Conservation (phyloP, 805 yeast genomes). For the Metschnikowia hibisci region DNA sequence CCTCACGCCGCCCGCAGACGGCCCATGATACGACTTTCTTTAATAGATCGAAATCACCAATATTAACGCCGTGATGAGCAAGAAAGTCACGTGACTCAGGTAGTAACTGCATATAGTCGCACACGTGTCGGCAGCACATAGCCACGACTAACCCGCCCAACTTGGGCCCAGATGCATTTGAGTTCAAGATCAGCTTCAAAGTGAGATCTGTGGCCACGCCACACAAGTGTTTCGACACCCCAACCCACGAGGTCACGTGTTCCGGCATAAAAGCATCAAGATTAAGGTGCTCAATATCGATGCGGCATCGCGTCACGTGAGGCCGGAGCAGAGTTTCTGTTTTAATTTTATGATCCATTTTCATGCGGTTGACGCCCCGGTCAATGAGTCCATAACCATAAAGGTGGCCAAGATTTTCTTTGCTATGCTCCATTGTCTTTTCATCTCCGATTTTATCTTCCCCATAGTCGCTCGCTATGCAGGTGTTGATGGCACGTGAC, state of each 20-base stretch:
- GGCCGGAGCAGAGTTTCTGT: constrained; percentile 42
- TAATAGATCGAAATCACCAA: constrained; percentile 43
- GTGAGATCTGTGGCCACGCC: constrained; percentile 94
- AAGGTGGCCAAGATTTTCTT: neutral
- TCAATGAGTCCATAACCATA: constrained; percentile 63
- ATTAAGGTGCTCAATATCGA: constrained; percentile 76
- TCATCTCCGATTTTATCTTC: neutral
- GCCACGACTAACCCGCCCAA: constrained; percentile 71
- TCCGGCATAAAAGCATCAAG: constrained; percentile 43
- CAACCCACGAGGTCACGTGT: constrained; percentile 35
- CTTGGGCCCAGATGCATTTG: constrained; percentile 11
- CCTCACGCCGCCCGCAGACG: constrained; percentile 59
- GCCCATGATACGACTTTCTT: constrained; percentile 85
- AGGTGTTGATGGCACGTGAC: constrained; percentile 54
- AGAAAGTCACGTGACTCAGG: constrained; percentile 44
- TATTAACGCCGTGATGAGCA: constrained; percentile 27
- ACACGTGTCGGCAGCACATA: constrained; percentile 89
- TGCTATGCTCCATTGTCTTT: too few relatives aligned
- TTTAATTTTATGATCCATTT: constrained; percentile 64
- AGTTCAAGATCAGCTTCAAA: constrained; percentile 54
- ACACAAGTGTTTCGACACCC: constrained; percentile 84
- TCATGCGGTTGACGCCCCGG: constrained; percentile 72
- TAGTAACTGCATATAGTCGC: constrained; percentile 56
- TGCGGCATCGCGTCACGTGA: constrained; percentile 49
- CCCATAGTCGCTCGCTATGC: constrained; percentile 24